Conservation (phyloP, 192 early-diverging fungal genomes). For the Podila minutissima region DNA sequence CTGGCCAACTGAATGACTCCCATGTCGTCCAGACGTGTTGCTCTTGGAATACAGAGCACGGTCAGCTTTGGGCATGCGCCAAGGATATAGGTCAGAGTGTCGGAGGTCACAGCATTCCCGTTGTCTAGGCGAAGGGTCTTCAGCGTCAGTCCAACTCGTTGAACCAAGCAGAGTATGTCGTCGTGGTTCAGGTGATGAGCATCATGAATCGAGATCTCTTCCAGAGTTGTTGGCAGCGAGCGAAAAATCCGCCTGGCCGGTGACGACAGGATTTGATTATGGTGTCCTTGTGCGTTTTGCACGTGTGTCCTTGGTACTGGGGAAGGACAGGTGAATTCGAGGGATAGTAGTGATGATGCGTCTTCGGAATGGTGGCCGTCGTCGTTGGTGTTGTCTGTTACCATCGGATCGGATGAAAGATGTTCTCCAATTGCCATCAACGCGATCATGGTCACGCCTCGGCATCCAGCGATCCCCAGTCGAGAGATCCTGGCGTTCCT, state of each 20-base stretch:
- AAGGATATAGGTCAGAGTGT: constrained; percentile 22
- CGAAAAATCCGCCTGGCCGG: constrained; percentile 23
- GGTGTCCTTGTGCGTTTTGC: neutral
- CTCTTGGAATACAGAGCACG: constrained; percentile 34
- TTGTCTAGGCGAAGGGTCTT: constrained; percentile 21
- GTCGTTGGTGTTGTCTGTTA: neutral
- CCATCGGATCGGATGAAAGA: neutral
- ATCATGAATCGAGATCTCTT: constrained; percentile 33
- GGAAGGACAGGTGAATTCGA: constrained; percentile 32
- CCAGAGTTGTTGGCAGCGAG: constrained; percentile 22
- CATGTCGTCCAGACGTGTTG: constrained; percentile 21
- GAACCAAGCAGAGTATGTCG: constrained; percentile 26
- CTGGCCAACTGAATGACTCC: constrained; percentile 15
- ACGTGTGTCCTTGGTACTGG: neutral
- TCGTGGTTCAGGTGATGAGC: constrained; percentile 12
- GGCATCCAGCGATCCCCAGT: constrained; percentile 31
- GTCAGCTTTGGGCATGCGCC: constrained; percentile 17
- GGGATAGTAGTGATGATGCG: constrained; percentile 14
- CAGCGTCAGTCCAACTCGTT: constrained; percentile 12
- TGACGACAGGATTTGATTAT: neutral
- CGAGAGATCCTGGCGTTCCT: constrained; percentile 14
- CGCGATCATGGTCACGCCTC: constrained; percentile 17
- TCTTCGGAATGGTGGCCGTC: neutral
- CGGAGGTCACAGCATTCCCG: constrained; percentile 20
- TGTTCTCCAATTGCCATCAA: constrained; percentile 16